Evolutionary conservation across 2,329 filamentous ascomycete species (phyloP).

Genomic region (Truncatella angustata): DNA sequence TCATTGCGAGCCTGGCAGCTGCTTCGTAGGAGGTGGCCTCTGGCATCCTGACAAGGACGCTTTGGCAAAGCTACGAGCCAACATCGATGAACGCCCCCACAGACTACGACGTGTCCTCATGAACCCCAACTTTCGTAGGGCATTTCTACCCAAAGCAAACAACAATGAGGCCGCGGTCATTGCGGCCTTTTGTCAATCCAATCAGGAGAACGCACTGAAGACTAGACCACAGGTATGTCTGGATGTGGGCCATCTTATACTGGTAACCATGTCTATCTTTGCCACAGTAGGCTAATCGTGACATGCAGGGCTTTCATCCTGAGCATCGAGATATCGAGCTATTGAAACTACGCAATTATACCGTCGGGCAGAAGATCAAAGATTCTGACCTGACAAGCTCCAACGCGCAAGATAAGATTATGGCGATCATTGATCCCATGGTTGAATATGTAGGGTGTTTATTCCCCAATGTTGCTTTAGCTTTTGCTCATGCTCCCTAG

Average conservation of each 20-base stretch:
- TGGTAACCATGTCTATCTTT: neutral
- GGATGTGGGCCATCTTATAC: no score
- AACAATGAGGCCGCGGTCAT: constrained; percentile 52
- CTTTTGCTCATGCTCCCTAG: constrained; percentile 34
- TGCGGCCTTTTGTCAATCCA: constrained; percentile 67
- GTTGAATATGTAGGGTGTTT: constrained; percentile 71
- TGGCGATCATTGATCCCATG: constrained; percentile 64
- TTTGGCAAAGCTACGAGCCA: constrained; percentile 66
- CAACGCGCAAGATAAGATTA: constrained; percentile 63
- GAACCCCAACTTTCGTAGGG: constrained; percentile 57
- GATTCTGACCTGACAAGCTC: constrained; percentile 64
- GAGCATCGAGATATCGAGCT: constrained; percentile 79
- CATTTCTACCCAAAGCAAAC: constrained; percentile 60
- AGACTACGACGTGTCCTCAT: constrained; percentile 68
- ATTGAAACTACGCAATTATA: constrained; percentile 78
- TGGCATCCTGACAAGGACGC: constrained; percentile 73
- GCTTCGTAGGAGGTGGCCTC: constrained; percentile 77
- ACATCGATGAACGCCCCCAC: constrained; percentile 71
- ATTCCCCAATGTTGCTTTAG: neutral
- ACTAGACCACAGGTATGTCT: constrained; percentile 74
- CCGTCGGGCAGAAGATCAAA: constrained; percentile 63
- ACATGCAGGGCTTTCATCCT: constrained; percentile 67
- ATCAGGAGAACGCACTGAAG: constrained; percentile 75
- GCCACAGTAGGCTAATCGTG: neutral
- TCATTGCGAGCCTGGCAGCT: constrained; percentile 70